These are phyloP conservation scores for Plasmodium gallinaceum DNA, from an alignment of 169 alveolate species.

Conservation along the genomic window DNA sequence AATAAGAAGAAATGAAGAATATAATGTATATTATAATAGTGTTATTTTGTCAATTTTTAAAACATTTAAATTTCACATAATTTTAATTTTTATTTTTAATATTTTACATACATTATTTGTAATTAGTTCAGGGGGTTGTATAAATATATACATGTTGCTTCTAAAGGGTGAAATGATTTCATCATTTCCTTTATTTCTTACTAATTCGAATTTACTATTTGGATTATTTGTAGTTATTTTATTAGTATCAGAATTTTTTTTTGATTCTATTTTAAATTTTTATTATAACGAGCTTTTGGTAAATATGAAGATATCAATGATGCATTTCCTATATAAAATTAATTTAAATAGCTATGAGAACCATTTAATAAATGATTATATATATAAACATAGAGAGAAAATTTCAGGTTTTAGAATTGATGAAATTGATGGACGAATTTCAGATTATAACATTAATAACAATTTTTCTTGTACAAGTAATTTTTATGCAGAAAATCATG, in stretches of 20 bases:
- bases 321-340: conserved; percentile 43
- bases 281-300: conserved; percentile 38
- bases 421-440: background rate
- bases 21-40: conserved; percentile 47
- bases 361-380: conserved; percentile 23
- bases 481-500: conserved; percentile 1
- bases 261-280: conserved; percentile 59
- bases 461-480: conserved; percentile 7
- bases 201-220: conserved; percentile 20
- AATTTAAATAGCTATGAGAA: conserved; percentile 29
- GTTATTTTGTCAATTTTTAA: conserved; percentile 47
- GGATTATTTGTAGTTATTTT: conserved; percentile 32
- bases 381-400: conserved; percentile 9
- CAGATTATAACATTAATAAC: conserved; percentile 4
- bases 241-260: conserved; percentile 20
- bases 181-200: conserved; percentile 26
- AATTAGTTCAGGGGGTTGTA: conserved; percentile 17
- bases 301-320: conserved; percentile 33
- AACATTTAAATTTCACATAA: conserved; percentile 51
- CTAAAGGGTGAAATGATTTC: conserved; percentile 48
- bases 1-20: conserved; percentile 12
- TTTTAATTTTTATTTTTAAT: conserved; percentile 36
- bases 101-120: conserved; percentile 40
- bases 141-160: conserved; percentile 32
- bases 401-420: conserved; percentile 1